phyloP scores from a whole-genome alignment of 345 rosid genomes.

The Hibiscus syriacus region DNA sequence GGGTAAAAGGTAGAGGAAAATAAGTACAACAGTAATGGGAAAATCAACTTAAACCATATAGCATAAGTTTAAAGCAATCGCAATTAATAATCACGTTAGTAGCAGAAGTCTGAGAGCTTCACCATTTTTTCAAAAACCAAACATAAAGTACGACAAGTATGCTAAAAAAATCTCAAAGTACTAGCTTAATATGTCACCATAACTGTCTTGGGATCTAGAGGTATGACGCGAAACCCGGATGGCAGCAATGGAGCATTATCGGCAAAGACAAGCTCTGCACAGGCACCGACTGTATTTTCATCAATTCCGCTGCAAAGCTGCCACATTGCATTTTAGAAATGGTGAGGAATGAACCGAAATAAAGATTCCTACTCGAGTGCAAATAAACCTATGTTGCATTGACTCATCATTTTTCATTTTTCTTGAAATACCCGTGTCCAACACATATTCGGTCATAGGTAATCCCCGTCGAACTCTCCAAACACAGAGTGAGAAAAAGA shows the following conservation, averaged over 20 bases:
- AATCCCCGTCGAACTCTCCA: too few species aligned
- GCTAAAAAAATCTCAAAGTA: neutral
- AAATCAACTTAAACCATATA: neutral
- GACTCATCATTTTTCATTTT: too few species aligned
- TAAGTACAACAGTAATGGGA: neutral
- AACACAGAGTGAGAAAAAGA: too few species aligned
- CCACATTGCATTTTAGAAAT: conserved; percentile 4
- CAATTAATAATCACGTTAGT: neutral
- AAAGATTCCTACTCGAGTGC: neutral
- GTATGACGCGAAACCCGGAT: conserved; percentile 90
- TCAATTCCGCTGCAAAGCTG: conserved; percentile 89
- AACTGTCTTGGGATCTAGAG: conserved; percentile 73
- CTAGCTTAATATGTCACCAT: conserved; percentile 16
- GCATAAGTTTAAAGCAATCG: neutral
- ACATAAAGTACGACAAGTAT: neutral
- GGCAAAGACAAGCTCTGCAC: conserved; percentile 97
- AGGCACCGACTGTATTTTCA: conserved; percentile 80
- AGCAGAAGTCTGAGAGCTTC: neutral
- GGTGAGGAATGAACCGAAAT: neutral
- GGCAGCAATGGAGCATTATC: conserved; percentile 92
- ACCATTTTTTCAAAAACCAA: neutral
- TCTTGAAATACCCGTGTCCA: too few species aligned
- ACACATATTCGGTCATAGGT: too few species aligned
- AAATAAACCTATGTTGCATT: neutral
- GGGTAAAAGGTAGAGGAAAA: conserved; percentile 7